These are phyloP conservation scores for Globisporangium orthogonon DNA, from an alignment of 352 stramenopile species.

Conservation along the genomic window DNA sequence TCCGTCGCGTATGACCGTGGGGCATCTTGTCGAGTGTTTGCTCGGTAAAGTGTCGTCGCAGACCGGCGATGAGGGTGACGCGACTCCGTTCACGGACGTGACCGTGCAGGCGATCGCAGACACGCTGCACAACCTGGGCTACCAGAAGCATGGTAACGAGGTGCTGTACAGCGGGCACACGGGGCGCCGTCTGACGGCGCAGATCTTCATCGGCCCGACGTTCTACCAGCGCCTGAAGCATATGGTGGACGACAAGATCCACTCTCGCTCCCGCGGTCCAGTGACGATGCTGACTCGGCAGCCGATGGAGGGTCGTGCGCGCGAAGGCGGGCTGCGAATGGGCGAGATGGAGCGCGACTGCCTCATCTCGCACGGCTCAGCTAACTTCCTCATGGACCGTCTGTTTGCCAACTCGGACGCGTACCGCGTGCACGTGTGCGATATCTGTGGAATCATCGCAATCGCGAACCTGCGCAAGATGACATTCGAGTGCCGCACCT, in stretches of 20 bases:
- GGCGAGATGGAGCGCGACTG: slow-evolving; percentile 99
- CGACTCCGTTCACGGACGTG: slow-evolving; percentile 98
- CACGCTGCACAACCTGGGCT: slow-evolving; percentile 93
- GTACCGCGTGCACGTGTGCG: slow-evolving; percentile 98
- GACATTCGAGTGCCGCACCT: slow-evolving; percentile 97
- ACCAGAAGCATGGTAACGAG: slow-evolving; percentile 99
- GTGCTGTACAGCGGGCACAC: slow-evolving; percentile 99
- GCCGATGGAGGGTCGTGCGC: slow-evolving; percentile 97
- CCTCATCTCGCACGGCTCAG: slow-evolving; percentile 98
- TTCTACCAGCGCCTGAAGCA: slow-evolving; percentile 99
- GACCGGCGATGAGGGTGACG: slow-evolving; percentile 96
- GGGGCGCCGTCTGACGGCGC: slow-evolving; percentile 91
- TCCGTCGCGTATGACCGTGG: slow-evolving; percentile 99
- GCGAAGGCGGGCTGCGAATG: slow-evolving; percentile 98
- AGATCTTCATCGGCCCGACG: slow-evolving; percentile 99
- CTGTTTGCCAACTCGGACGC: slow-evolving; percentile 99
- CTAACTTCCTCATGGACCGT: slow-evolving; percentile 99
- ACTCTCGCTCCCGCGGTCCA: slow-evolving; percentile 92
- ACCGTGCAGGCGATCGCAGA: slow-evolving; percentile 97
- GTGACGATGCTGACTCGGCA: slow-evolving; percentile 98
- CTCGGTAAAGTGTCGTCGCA: slow-evolving; percentile 97
- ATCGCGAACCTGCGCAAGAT: slow-evolving; percentile 98
- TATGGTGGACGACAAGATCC: slow-evolving; percentile 99
- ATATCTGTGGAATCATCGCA: slow-evolving; percentile 98
- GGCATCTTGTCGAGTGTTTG: slow-evolving; percentile 99